A percentile compares a stretch with the other conserved stretches of the same genome.
phyloP scores from a whole-genome alignment of 2,329 filamentous ascomycete species.

The Cladosporium austrohemisphaericum region DNA sequence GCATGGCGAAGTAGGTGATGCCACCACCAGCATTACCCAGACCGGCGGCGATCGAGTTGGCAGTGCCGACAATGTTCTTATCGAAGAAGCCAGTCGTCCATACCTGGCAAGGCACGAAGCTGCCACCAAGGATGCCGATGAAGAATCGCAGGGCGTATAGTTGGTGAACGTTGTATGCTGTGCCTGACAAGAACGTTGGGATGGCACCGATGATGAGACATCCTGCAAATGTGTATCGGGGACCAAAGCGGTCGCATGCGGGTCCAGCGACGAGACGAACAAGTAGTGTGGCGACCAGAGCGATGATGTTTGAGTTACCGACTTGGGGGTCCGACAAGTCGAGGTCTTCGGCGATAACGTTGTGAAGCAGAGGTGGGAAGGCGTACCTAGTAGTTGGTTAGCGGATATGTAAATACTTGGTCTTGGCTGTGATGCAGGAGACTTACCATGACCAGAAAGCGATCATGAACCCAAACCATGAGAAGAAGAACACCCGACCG shows the following conservation, averaged over 20 bases:
- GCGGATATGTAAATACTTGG: not conserved
- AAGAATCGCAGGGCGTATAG: constrained; percentile 76
- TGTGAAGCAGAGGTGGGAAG: constrained; percentile 75
- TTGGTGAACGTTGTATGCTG: constrained; percentile 63
- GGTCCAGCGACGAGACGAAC: constrained; percentile 76
- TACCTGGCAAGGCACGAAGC: constrained; percentile 83
- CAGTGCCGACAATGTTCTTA: constrained; percentile 84
- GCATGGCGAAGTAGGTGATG: constrained; percentile 92
- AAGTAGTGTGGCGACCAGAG: constrained; percentile 68
- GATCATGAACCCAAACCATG: constrained; percentile 80
- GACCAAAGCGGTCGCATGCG: constrained; percentile 79
- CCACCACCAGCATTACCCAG: constrained; percentile 86
- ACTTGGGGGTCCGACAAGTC: constrained; percentile 66
- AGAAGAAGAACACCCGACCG: constrained; percentile 86
- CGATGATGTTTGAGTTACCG: constrained; percentile 87
- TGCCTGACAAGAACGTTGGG: constrained; percentile 76
- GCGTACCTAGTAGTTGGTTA: constrained; percentile 61
- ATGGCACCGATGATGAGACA: constrained; percentile 73
- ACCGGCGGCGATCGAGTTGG: constrained; percentile 79
- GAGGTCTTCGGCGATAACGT: constrained; percentile 77
- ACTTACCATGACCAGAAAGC: constrained; percentile 76
- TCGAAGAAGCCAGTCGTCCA: constrained; percentile 94
- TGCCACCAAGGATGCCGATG: constrained; percentile 72
- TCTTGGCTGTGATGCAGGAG: not conserved
- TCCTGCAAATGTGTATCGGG: constrained; percentile 74